Percentiles rank a stretch among this genome's conserved stretches.
These are phyloP conservation scores for Cyclotella choctawhatcheeana DNA, from an alignment of 108 stramenopile genomes.

Conservation along the genomic window DNA sequence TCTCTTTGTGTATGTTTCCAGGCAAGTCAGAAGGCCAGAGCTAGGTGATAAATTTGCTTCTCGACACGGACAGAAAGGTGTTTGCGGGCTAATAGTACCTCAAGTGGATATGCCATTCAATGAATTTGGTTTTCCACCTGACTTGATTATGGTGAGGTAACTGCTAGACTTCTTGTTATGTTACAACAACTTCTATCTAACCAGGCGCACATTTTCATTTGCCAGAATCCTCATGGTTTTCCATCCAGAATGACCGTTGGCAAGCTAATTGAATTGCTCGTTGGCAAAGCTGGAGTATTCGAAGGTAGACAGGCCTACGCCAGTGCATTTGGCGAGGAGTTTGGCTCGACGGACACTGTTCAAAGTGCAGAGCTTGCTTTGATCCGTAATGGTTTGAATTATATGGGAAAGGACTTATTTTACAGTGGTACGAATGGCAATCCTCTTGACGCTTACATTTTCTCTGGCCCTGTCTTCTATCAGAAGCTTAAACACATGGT, in stretches of 20 bases:
- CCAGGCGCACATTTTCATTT: background rate
- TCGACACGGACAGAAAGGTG: slow-evolving; percentile 99
- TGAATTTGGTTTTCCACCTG: slow-evolving; percentile 94
- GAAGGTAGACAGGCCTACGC: slow-evolving; percentile 95
- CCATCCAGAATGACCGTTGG: slow-evolving; percentile 99
- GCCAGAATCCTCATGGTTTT: slow-evolving; percentile 99
- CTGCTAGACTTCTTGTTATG: background rate
- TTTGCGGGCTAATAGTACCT: slow-evolving; percentile 94
- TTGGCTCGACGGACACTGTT: slow-evolving; percentile 92
- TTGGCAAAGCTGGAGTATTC: slow-evolving; percentile 94
- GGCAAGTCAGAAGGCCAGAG: slow-evolving; percentile 95
- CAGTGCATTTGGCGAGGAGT: slow-evolving; percentile 97
- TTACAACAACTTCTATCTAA: background rate
- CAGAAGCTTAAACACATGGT: slow-evolving; percentile 99
- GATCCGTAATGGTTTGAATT: slow-evolving; percentile 95
- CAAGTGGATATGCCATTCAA: slow-evolving; percentile 99
- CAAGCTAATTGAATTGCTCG: slow-evolving; percentile 97
- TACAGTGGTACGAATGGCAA: slow-evolving; percentile 93
- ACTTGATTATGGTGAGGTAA: slow-evolving; percentile 97
- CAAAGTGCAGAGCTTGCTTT: slow-evolving; percentile 85
- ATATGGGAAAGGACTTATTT: slow-evolving; percentile 96
- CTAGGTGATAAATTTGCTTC: slow-evolving; percentile 99
- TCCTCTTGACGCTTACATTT: slow-evolving; percentile 84
- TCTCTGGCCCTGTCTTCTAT: slow-evolving; percentile 98
- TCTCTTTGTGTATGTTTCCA: no score